These are phyloP conservation scores for Erodium texanum DNA, from an alignment of 441 rosid species.

Conservation along the genomic window DNA sequence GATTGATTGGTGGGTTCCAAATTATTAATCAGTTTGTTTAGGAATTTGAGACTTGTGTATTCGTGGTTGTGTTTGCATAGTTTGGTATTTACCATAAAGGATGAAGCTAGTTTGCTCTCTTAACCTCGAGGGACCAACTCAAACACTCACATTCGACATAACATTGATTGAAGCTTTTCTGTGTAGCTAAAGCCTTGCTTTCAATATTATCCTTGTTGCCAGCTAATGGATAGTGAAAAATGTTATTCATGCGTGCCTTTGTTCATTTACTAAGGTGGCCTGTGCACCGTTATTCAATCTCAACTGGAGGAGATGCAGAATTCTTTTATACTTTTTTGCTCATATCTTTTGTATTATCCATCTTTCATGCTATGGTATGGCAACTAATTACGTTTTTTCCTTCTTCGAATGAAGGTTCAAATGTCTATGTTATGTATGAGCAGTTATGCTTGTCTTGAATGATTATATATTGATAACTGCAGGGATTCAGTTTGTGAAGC, in stretches of 20 bases:
- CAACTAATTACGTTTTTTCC: neutral
- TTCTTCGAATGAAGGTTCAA: neutral
- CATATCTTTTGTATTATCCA: neutral
- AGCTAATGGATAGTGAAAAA: neutral
- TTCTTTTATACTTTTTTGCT: neutral
- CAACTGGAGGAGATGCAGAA: neutral
- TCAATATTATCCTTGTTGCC: neutral
- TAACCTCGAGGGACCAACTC: too few species aligned
- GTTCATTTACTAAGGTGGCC: neutral
- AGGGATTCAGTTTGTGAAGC: neutral
- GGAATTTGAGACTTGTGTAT: neutral
- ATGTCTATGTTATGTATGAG: neutral
- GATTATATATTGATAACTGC: neutral
- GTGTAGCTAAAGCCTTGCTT: neutral
- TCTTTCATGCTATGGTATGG: neutral
- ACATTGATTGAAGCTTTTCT: neutral
- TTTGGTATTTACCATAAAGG: too few species aligned
- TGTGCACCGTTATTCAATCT: neutral
- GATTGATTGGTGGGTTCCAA: too few species aligned
- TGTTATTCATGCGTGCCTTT: neutral
- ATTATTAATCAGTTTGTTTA: neutral
- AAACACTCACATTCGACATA: neutral
- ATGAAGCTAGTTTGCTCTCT: too few species aligned
- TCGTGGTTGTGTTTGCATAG: neutral
- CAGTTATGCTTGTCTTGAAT: neutral